Evolutionary conservation across 2,329 filamentous ascomycete species (phyloP), one percentile per base, ranked within the genome.

Genomic region (Clathrospora elynae): DNA sequence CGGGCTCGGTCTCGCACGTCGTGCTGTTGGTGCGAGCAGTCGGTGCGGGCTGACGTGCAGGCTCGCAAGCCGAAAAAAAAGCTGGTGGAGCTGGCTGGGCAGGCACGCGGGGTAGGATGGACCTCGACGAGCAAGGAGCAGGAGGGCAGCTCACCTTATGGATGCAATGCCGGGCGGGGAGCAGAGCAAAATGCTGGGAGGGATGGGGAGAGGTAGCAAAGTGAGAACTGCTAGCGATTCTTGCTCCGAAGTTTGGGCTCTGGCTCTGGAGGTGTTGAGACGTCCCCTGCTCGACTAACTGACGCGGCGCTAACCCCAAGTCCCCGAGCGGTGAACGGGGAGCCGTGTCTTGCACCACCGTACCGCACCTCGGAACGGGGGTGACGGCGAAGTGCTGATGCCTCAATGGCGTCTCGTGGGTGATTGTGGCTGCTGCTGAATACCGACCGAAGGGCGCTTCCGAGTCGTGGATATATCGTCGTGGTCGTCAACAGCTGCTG

Each of bases 301-400:
- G 46, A 37, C 24, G 56, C 50, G 49, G 42, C 59, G 46, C 58
- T 63, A 59, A 51, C 47, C 57, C 35, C 41, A 32, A 28, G 14
- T 49, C 40, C 43, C 48, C 57, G 60, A 57, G 64, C 62, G 60
- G 61, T 66, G 60, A 59, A 62, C 53, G 63, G 62, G 60, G 62
- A 64, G 47, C 63, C 62, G 61, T 50, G 54, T 45, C 32, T 26
- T 41, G 25, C 45, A 39, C 30, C 17, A 24, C 33, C 17, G 6
- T 16, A 23, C 29, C 37, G 51, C 44, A 20, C 39, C 25, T 41
- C 49, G 46, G 42, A 26, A 35, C 38, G 28, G 36, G 42, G 39
- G 25, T 22, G 25, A 12, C n/a, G 14, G 26, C 22, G 13, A 9
- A 31, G 12, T 23, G 6, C 20, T 6, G 8, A 14, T 3, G 22